These are phyloP conservation scores for Myochromella boudieri DNA, from an alignment of 768 basidiomycete genomes.

Conservation along the genomic window DNA sequence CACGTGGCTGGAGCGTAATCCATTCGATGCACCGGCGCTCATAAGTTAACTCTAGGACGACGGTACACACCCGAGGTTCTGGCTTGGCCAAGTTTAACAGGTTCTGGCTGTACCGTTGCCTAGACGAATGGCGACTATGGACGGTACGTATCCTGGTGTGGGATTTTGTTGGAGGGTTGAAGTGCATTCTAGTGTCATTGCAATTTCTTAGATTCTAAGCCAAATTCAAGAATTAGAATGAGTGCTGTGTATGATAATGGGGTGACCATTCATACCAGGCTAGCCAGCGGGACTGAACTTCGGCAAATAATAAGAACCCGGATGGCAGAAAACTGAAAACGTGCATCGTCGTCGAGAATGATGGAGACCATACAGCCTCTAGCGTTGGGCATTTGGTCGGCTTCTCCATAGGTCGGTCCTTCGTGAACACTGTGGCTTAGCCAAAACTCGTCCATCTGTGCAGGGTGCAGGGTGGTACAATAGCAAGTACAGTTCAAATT, in stretches of 20 bases:
- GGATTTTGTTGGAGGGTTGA: neutral
- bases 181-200: neutral
- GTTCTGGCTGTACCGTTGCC: neutral
- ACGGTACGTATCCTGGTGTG: neutral
- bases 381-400: too few species aligned
- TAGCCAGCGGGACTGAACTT: neutral
- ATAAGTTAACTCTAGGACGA: neutral
- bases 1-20: neutral
- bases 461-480: too few species aligned
- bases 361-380: constrained; percentile 2
- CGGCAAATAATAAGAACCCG: neutral
- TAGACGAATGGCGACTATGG: neutral
- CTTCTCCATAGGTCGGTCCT: neutral
- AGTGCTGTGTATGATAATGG: neutral
- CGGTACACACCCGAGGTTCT: neutral
- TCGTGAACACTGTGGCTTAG: too few species aligned
- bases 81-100: neutral
- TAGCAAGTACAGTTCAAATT: too few species aligned
- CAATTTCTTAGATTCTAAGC: neutral
- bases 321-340: constrained; percentile 1
- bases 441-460: too few species aligned
- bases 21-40: neutral
- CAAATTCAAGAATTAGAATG: neutral
- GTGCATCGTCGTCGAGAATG: neutral
- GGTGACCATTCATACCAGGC: neutral